Evolutionary conservation across 2,329 filamentous ascomycete genomes (phyloP).

Genomic region (Venturia nashicola): DNA sequence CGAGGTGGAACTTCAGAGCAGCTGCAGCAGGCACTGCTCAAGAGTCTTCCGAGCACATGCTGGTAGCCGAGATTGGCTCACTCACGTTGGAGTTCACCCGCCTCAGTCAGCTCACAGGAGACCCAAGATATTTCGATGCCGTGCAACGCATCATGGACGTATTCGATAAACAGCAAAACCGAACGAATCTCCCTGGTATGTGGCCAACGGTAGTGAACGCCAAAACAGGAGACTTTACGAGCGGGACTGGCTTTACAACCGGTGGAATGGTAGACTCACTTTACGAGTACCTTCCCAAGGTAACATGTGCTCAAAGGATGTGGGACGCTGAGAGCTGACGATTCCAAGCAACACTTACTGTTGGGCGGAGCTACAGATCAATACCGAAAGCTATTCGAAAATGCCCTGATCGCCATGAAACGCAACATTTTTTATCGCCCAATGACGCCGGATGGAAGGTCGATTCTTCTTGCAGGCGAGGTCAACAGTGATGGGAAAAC

Average conservation of each 20-base stretch:
- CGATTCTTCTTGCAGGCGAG: constrained; percentile 62
- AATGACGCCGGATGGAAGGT: constrained; percentile 52
- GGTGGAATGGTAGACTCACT: constrained; percentile 45
- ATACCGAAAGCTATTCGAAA: constrained; percentile 61
- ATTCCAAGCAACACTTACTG: constrained; percentile 47
- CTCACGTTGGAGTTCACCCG: constrained; percentile 28
- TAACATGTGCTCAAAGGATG: neutral
- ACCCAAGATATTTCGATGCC: constrained; percentile 25
- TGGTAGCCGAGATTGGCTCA: constrained; percentile 26
- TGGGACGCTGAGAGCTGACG: neutral
- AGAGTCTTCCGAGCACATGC: constrained; percentile 18
- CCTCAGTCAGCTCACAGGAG: constrained; percentile 24
- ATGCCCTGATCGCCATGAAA: constrained; percentile 53
- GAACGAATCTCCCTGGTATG: constrained; percentile 23
- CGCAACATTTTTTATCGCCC: constrained; percentile 67
- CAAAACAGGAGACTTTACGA: constrained; percentile 15
- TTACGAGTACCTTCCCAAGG: constrained; percentile 48
- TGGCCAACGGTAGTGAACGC: constrained; percentile 24
- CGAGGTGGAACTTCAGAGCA: constrained; percentile 19
- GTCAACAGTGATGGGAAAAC: constrained; percentile 19
- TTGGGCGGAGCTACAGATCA: constrained; percentile 55
- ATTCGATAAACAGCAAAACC: constrained; percentile 23
- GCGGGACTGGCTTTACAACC: constrained; percentile 31
- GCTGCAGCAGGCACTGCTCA: constrained; percentile 19
- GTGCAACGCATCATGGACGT: constrained; percentile 23